Evolutionary conservation across 139 green algal genomes (phyloP).

Genomic region (Chlamydomonas incerta): DNA sequence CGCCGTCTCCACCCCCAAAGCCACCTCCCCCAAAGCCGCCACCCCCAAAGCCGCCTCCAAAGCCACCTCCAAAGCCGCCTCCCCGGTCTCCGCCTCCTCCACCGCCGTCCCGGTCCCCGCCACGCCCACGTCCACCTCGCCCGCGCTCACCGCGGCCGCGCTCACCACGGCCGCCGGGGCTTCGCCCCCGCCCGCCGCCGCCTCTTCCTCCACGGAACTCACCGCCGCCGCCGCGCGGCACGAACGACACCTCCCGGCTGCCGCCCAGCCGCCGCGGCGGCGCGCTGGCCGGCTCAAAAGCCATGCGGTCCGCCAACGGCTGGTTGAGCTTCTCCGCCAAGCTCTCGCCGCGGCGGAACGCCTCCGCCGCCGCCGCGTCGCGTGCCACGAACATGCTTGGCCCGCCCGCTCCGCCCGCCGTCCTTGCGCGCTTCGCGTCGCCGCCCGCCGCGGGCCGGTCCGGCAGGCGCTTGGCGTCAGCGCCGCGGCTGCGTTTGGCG

Average conservation of each 20-base stretch:
- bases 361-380: constrained; percentile 70
- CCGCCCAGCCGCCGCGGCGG: constrained; percentile 58
- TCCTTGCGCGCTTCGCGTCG: constrained; percentile 15
- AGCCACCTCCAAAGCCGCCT: not conserved
- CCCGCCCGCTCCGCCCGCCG: not conserved
- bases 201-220: constrained; percentile 13
- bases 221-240: constrained; percentile 53
- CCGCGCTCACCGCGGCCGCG: constrained; percentile 13
- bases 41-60: constrained; percentile 20
- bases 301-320: constrained; percentile 71
- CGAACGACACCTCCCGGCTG: constrained; percentile 77
- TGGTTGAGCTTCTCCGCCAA: constrained; percentile 56
- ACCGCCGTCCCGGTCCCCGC: constrained; percentile 14
- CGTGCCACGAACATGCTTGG: constrained; percentile 82
- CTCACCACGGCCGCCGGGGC: constrained; percentile 2
- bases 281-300: not conserved
- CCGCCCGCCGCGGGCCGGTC: not conserved
- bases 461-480: not conserved
- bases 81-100: constrained; percentile 4
- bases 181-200: not conserved
- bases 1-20: not conserved
- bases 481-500: not conserved
- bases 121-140: not conserved
- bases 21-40: constrained; percentile 1
- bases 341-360: constrained; percentile 72